Base-by-base conservation (phyloP, 192 early-diverging fungal species). In the Mortierella antarctica region DNA sequence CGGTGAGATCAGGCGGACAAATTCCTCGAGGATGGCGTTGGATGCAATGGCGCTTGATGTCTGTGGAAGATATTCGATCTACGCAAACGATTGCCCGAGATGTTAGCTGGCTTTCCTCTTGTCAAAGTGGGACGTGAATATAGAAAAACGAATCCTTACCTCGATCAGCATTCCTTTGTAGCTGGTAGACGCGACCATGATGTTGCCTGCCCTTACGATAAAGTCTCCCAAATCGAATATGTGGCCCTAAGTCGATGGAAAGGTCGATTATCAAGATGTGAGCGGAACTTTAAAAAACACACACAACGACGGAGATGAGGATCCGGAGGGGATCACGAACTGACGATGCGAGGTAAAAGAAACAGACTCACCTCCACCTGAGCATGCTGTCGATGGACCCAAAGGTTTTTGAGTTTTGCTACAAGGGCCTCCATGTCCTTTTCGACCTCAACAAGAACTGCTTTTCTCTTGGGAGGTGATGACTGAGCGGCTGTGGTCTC, bases 151-250 rank as follows among this genome's bases (percentile, higher is more conserved):
- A 14, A 62, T 18, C 7, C 18, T 45, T 79, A 86, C 87, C 84
- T 88, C 87, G 45, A 88, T 72, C n/a, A 88, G 73, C 20, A 88
- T 74, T 11, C 87, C 87, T 55, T 88, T 88, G 74, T 88, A 88
- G 14, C 62, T 80, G 13, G 87, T 83, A 18, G 83, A 81, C 39
- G 83, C 87, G 20, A 88, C 72, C 52, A 86, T 74, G 48, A 88
- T 85, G 49, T 88, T 88, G 5, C 85, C 87, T n/a, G 83, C 82
- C 10, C 87, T 79, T 18, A 88, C 76, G 20, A 86, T 86, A 65
- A 88, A 88, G 69, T 88, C 87, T 7, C 84, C 87, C 13, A 86
- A 65, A 31, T 88, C 87, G 65, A 73, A 88, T 39, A 84, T 82
- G 10, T 80, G 66, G 8, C 87, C 87, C 87, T 88, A 51, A 20